Base-by-base conservation (phyloP, 1,139 yeast species). In the Candida sojae region DNA sequence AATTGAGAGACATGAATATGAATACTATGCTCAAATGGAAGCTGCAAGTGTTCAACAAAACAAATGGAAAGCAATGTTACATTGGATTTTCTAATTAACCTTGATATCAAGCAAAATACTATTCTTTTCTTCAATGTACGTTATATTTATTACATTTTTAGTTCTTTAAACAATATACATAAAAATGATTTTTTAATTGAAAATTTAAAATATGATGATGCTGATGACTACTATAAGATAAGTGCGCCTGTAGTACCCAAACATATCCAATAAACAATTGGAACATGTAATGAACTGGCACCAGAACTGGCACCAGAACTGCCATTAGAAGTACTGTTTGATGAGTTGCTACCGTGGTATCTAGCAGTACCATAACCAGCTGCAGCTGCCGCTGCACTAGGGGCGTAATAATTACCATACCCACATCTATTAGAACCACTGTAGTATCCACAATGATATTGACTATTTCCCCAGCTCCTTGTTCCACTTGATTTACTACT, bases 1-100 rank as follows among this genome's bases (percentile, higher is more conserved):
- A 51, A 66, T 70, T 30, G 70, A 63, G 43, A 67, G 65, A 49
- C 79, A 73, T 52, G 79, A 74, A 54, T 71, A 71, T 51, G 71
- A 70, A 44, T 71, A 63, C 52, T 71, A 72, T 48, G 75, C 67
- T 17, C 53, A 58, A 44, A 50, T 60, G 43, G 66, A 63, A 43
- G 33, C 42, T 17, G 31, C 37, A 1, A 39, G 42, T 39, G 25
- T 26, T 10, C 13, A 37, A n/a, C 42, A 10, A 9, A 28, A 12
- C 17, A 42, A 45, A 35, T 45, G 31, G 33, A 40, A 40, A 32
- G 21, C 11, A 10, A 7, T 44, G 13, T 25, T 41, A 21, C 40
- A 45, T 41, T 45, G 48, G 48, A 10, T 45, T 13, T 45, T 45
- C 17, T 45, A 45, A 13, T 8, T 9, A 17, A 35, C 38, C 3